phyloP scores from a whole-genome alignment of 139 green algal genomes.

The Eudorina sp. region DNA sequence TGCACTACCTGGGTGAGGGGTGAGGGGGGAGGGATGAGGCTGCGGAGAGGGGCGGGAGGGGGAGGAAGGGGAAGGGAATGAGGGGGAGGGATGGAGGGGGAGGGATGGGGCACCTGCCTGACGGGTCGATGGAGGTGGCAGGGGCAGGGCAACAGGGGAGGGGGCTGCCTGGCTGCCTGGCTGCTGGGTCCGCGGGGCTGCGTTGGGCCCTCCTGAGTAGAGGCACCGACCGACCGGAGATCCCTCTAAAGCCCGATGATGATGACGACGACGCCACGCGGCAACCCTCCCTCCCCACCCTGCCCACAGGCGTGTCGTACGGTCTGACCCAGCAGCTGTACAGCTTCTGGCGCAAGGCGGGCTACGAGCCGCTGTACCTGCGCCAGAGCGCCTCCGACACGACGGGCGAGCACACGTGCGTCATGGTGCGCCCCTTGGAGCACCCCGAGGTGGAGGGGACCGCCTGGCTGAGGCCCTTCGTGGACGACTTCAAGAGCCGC shows the following conservation, averaged over 20 bases:
- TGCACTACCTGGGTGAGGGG: constrained; percentile 92
- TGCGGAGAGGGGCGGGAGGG: too few species aligned
- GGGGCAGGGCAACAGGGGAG: too few species aligned
- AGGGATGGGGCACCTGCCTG: too few species aligned
- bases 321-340: constrained; percentile 94
- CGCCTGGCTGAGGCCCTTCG: constrained; percentile 85
- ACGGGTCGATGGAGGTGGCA: too few species aligned
- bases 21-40: not conserved
- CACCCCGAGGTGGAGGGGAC: constrained; percentile 75
- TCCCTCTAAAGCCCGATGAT: too few species aligned
- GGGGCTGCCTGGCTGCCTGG: too few species aligned
- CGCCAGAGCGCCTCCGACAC: constrained; percentile 89
- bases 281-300: not conserved
- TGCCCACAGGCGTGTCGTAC: constrained; percentile 81
- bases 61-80: too few species aligned
- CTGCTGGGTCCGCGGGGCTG: too few species aligned
- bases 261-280: too few species aligned
- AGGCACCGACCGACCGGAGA: too few species aligned
- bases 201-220: too few species aligned
- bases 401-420: constrained; percentile 94
- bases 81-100: too few species aligned
- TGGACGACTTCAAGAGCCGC: constrained; percentile 84
- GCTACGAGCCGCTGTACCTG: constrained; percentile 93
- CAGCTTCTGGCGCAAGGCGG: constrained; percentile 91
- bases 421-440: constrained; percentile 89